A percentile compares a stretch with the other conserved stretches of the same genome.
Evolutionary conservation across 176 grass and related monocot species (phyloP).

Genomic region (Oryza nivara): DNA sequence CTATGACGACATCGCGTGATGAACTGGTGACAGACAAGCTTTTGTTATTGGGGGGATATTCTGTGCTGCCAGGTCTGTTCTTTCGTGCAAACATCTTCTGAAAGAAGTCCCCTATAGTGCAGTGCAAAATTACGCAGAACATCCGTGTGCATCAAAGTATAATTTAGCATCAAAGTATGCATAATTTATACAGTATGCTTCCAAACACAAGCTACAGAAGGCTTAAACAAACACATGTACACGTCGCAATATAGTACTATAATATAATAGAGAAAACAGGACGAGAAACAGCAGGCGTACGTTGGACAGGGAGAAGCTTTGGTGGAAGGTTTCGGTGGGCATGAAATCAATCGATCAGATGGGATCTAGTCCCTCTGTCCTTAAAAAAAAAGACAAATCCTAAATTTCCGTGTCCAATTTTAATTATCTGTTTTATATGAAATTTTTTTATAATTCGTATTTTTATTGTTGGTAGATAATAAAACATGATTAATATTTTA

Average conservation of each 20-base stretch:
- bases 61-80: neutral
- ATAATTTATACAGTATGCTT: neutral
- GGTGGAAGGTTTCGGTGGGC: neutral
- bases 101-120: no score
- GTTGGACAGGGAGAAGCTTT: neutral
- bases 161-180: neutral
- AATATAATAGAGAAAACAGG: neutral
- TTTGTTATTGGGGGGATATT: neutral
- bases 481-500: no score
- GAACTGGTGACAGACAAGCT: neutral
- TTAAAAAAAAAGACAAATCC: no score
- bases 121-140: no score
- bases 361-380: neutral
- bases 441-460: no score
- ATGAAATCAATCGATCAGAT: neutral
- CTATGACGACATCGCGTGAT: neutral
- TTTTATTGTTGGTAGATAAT: no score
- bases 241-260: neutral
- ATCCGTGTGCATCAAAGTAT: neutral
- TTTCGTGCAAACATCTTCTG: no score
- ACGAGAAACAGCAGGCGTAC: neutral
- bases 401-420: no score
- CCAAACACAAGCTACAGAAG: neutral
- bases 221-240: neutral
- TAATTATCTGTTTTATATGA: no score